Base-by-base conservation (phyloP, 2,329 filamentous ascomycete genomes). In the Ploettnerulaceae sp. region DNA sequence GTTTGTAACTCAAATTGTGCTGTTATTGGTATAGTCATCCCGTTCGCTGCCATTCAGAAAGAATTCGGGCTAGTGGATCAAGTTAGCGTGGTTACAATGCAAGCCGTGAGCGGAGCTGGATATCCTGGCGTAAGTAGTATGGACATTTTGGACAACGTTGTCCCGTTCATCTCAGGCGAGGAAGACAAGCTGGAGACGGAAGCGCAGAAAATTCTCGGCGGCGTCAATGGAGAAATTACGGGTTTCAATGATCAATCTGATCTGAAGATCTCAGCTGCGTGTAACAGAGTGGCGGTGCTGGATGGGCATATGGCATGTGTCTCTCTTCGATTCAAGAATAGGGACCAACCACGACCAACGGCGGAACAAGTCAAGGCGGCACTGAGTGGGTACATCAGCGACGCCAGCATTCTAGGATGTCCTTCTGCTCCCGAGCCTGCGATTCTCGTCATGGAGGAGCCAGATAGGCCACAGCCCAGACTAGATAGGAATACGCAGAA, bases 1-100 rank as follows among this genome's bases (percentile, higher is more conserved):
- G 89, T 96, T 51, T 97, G 91, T 77, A 97, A 97, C 73, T 95
- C 89, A 56, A 97, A 97, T 72, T 98, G 93, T 71, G 91, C 91
- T 47, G 91, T 96, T 62, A 95, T 97, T 61, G 91, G 91, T 37
- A 81, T 97, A 48, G 91, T 96, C 51, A 94, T 95, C 54, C 93
- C 93, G 18, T 91, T 96, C 63, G 89, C 89, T 8, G 91, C 91
- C 12, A 79, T 97, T 26, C 86, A 95, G 67, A 79, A 83, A 42
- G 82, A 79, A 59, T 95, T 97, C 61, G 93, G 91, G 34, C 82
- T 84, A 60, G 86, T 95, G 57, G 84, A 87, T 52, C 67, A 70
- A 58, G 81, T 81, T 58, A 80, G 74, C 57, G 87, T 97, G 42
- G 89, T 96, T 59, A 97, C 93, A 33, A 82, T 95, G 77, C 93